These are phyloP conservation scores for Eucalyptus decipiens DNA, from an alignment of 345 rosid genomes.

Conservation along the genomic window DNA sequence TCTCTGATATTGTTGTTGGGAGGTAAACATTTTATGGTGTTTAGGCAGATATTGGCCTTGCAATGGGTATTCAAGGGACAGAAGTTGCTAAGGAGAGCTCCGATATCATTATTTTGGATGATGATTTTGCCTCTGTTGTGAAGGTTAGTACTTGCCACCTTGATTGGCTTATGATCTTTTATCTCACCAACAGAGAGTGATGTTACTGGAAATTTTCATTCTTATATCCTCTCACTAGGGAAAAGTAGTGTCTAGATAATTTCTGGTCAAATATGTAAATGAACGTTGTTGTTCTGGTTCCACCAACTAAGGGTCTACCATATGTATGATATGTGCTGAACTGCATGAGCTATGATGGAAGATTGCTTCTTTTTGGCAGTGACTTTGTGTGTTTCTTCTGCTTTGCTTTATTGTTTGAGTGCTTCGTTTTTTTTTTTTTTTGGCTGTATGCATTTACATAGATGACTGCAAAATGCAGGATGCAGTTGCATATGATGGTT, in stretches of 20 bases:
- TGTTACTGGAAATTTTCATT: not conserved
- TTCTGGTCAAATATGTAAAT: not conserved
- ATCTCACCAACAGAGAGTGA: not conserved
- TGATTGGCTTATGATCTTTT: not conserved
- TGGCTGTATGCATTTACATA: not conserved
- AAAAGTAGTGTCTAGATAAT: not conserved
- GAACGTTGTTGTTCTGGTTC: not conserved
- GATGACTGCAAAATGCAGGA: not conserved
- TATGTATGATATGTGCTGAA: not conserved
- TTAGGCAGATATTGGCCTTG: constrained; percentile 21
- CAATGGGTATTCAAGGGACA: constrained; percentile 22
- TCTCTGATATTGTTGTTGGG: not conserved
- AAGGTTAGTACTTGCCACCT: not conserved
- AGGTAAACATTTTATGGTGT: not conserved
- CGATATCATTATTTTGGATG: constrained; percentile 15
- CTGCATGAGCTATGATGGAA: not conserved
- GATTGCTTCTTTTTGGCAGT: not conserved
- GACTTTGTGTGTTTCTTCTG: not conserved
- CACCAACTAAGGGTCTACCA: not conserved
- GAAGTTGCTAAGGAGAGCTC: constrained; percentile 25
- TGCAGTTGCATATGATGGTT: not conserved
- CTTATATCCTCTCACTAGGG: not conserved
- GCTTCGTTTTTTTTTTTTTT: not conserved
- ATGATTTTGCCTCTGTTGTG: constrained; percentile 7
- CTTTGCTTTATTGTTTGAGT: not conserved